Base-by-base conservation (phyloP, 1,139 yeast genomes). In the Geotrichum fermentans region DNA sequence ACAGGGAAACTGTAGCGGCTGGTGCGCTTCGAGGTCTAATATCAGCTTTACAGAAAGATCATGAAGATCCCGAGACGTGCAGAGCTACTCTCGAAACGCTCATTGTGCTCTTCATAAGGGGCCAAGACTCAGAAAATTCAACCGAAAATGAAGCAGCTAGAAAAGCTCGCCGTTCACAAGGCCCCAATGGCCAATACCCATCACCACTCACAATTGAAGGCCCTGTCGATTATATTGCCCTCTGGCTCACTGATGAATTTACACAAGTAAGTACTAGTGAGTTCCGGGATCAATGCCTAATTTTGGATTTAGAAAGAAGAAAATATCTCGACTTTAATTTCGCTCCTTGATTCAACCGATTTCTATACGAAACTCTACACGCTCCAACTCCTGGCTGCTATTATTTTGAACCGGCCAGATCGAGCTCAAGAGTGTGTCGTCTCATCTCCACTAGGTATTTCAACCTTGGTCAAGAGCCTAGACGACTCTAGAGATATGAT, bases 161-260 rank as follows among this genome's bases (percentile, higher is more conserved):
- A 30, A 50, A 50, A 33, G 40, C 52, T 17, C 46, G 56, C 24
- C 47, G 51, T 20, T 36, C 34, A 16, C 52, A 52, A 38, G 46
- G 50, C 40, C 37, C 70, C 52, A 68, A 73, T 46, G 72, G 71
- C 48, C 72, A 72, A 55, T 83, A 79, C 62, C 90, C 94, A 0
- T 83, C 94, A 3, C 96, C 96, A 0, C 69, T 86, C 35, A 70
- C 85, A 22, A 40, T 50, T 33, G 55, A 54, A 18, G 55, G 63
- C 7, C 63, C 68, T 28, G 77, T 79, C 14, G 97, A 92, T 61
- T 96, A 88, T 60, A 86, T 94, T 58, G 86, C 96, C 0, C 70
- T 89, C 54, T 90, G 97, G 96, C 84, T 94, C 37, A 89, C 97
- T 0, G 98, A 94, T 67, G 97, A 89, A 58, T 73, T 94, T 59